Percentiles rank a stretch among this genome's conserved stretches.
Evolutionary conservation across 441 rosid genomes (phyloP).

Genomic region (Populus hybrid): DNA sequence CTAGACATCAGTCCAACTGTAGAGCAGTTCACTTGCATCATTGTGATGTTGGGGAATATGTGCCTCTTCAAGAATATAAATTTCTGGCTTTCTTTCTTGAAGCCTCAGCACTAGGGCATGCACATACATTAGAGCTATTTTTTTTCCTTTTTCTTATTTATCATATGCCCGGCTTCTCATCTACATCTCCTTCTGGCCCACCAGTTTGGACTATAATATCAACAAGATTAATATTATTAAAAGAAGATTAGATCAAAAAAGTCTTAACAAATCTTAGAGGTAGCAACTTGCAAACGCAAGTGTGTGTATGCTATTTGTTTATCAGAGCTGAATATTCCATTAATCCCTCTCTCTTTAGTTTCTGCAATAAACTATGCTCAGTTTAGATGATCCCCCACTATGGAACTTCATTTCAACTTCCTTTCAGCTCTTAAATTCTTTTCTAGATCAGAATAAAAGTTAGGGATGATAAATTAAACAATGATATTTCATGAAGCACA

Average conservation of each 20-base stretch:
- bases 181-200: background rate
- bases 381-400: constrained; percentile 49
- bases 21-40: background rate
- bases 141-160: background rate
- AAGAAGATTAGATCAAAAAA: background rate
- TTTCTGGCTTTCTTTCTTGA: background rate
- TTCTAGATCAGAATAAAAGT: constrained; percentile 11
- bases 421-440: constrained; percentile 19
- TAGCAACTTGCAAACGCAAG: constrained; percentile 43
- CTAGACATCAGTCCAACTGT: background rate
- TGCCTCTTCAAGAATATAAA: background rate
- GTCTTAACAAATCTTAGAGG: constrained; percentile 36
- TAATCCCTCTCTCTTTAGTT: background rate
- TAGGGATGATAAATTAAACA: constrained; percentile 14
- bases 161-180: background rate
- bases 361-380: constrained; percentile 7
- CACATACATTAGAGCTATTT: background rate
- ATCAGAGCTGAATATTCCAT: constrained; percentile 26
- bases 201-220: background rate
- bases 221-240: no score
- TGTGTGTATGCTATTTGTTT: constrained; percentile 18
- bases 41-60: background rate
- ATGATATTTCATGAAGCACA: background rate
- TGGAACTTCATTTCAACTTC: constrained; percentile 8
- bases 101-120: background rate